Evolutionary conservation across 2,329 filamentous ascomycete genomes (phyloP).

Genomic region (Alternaria triticina): DNA sequence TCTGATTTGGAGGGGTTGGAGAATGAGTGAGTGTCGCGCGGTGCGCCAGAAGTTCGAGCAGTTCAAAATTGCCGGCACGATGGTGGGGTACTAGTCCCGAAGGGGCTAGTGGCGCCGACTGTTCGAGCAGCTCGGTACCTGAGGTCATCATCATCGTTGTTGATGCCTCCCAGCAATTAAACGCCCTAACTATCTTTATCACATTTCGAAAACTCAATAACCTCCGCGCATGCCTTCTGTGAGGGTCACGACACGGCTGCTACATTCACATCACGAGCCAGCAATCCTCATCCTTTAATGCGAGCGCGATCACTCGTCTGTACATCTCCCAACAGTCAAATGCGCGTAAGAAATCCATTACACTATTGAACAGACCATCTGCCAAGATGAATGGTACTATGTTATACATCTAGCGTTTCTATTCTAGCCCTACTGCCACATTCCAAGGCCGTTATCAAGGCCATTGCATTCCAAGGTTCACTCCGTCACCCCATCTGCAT

Average conservation of each 20-base stretch:
- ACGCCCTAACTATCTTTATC: neutral
- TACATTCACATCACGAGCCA: neutral
- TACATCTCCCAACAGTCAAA: neutral
- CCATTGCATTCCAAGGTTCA: neutral
- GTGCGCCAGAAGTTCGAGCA: neutral
- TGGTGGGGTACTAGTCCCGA: conserved; percentile 7
- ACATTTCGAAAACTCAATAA: neutral
- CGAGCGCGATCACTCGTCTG: neutral
- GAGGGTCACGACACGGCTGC: neutral
- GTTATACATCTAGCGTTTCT: neutral
- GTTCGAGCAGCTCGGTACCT: neutral
- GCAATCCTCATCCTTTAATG: neutral
- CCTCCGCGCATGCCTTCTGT: neutral
- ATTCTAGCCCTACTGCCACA: neutral
- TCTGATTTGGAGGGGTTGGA: conserved; percentile 40
- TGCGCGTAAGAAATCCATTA: neutral
- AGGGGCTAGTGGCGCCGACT: conserved; percentile 4
- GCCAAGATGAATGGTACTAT: neutral
- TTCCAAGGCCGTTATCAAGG: neutral
- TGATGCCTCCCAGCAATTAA: neutral
- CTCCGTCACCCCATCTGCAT: neutral
- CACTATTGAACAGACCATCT: neutral
- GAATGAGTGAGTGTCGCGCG: neutral
- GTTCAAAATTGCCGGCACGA: conserved; percentile 13
- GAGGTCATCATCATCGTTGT: neutral